Conservation (phyloP, 1,139 yeast genomes). For the Arxiozyma bovina region DNA sequence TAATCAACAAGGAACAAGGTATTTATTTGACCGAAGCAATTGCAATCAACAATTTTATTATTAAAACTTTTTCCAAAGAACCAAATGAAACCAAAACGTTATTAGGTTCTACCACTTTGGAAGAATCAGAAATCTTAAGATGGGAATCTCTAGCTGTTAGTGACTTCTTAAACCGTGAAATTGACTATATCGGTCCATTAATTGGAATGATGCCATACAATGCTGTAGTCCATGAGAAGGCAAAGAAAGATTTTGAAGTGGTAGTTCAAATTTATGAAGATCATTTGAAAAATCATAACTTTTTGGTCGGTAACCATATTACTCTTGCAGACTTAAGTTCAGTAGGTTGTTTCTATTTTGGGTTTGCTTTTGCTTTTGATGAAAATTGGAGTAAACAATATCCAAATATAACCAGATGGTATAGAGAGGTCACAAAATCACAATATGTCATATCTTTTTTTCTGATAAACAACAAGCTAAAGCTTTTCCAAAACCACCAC, state of each 20-base stretch:
- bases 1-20: slow-evolving; percentile 60
- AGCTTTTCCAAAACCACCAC: background rate
- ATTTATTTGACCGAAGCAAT: slow-evolving; percentile 62
- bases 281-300: slow-evolving; percentile 62
- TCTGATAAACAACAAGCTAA: slow-evolving; percentile 45
- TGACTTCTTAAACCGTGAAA: slow-evolving; percentile 43
- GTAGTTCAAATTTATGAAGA: slow-evolving; percentile 43
- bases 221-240: slow-evolving; percentile 61
- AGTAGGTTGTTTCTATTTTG: slow-evolving; percentile 40
- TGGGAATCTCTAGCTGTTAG: slow-evolving; percentile 72
- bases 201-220: slow-evolving; percentile 51
- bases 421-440: slow-evolving; percentile 51
- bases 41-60: slow-evolving; percentile 46
- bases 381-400: slow-evolving; percentile 58
- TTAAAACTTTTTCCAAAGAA: slow-evolving; percentile 18
- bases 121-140: slow-evolving; percentile 55
- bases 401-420: slow-evolving; percentile 78
- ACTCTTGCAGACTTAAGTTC: slow-evolving; percentile 69
- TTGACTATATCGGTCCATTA: slow-evolving; percentile 34
- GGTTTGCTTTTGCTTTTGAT: slow-evolving; percentile 46
- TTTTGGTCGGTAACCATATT: slow-evolving; percentile 66
- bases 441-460: slow-evolving; percentile 42
- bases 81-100: slow-evolving; percentile 22
- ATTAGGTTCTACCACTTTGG: slow-evolving; percentile 42
- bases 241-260: slow-evolving; percentile 33